These are phyloP conservation scores for Symbiodinium natans DNA, from an alignment of 73 alveolate species.

Conservation along the genomic window DNA sequence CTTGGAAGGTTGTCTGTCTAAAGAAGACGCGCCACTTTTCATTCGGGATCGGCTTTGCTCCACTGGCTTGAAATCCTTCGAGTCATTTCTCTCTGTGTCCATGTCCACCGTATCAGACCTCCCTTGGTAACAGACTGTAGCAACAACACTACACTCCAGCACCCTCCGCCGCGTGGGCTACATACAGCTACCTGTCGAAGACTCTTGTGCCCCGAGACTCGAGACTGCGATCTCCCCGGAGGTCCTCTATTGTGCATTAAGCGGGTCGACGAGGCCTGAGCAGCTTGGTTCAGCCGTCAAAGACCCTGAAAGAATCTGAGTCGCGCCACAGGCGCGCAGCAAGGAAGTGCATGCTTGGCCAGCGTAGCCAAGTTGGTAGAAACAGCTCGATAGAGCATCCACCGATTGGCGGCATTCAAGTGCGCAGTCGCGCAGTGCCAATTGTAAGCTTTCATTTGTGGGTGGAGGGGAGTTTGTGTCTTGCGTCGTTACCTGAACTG, in stretches of 20 bases:
- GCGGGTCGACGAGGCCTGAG: too few species aligned
- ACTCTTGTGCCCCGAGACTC: background rate
- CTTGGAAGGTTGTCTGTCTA: too few species aligned
- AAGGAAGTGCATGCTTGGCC: background rate
- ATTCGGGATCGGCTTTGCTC: constrained; percentile 1
- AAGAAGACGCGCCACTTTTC: too few species aligned
- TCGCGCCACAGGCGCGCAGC: constrained; percentile 1
- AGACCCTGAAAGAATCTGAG: too few species aligned
- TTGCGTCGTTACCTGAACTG: background rate
- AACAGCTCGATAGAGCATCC: background rate
- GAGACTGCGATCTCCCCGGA: background rate
- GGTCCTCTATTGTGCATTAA: too few species aligned
- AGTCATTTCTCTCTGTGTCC: background rate
- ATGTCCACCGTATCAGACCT: background rate
- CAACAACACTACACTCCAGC: too few species aligned
- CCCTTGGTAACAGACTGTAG: background rate
- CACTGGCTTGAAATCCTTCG: background rate
- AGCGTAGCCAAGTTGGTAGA: background rate
- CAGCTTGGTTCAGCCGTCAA: too few species aligned
- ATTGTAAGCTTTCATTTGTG: background rate
- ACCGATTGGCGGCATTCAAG: constrained; percentile 3
- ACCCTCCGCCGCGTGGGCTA: too few species aligned
- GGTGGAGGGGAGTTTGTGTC: background rate
- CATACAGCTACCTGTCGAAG: too few species aligned
- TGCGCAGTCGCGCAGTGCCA: background rate